phyloP scores from a whole-genome alignment of 2,329 filamentous ascomycete genomes.

The Tolypocladium inflatum region DNA sequence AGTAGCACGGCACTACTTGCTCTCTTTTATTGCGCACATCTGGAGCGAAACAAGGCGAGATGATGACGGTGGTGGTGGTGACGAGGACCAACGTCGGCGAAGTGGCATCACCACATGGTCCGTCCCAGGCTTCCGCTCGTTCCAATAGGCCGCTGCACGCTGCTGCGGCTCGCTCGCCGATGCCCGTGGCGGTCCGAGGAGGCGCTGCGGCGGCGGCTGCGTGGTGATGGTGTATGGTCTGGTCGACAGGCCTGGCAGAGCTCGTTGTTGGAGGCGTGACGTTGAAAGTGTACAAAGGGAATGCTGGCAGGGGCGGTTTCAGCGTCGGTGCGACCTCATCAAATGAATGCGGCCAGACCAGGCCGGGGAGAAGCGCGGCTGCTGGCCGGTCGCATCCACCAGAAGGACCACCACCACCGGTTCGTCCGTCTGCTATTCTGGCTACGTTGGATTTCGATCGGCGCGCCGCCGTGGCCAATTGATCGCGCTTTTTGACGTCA shows the following conservation, averaged over 20 bases:
- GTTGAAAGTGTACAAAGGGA: background rate
- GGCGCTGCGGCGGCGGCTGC: background rate
- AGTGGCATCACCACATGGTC: background rate
- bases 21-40: background rate
- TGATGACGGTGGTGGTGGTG: background rate
- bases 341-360: background rate
- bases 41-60: background rate
- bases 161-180: background rate
- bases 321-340: constrained; percentile 1
- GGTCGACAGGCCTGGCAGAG: background rate
- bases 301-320: constrained; percentile 2
- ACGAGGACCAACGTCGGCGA: background rate
- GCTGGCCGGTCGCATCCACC: background rate
- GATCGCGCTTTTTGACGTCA: background rate
- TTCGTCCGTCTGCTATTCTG: background rate
- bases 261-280: background rate
- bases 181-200: background rate
- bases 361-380: background rate
- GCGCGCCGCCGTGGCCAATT: background rate
- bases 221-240: background rate
- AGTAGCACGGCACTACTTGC: background rate
- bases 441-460: background rate
- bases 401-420: background rate
- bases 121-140: background rate
- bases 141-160: background rate